Evolutionary conservation across 176 grass and related monocot genomes (phyloP), one percentile per base, ranked within the genome.

Genomic region (Bromus sterilis): DNA sequence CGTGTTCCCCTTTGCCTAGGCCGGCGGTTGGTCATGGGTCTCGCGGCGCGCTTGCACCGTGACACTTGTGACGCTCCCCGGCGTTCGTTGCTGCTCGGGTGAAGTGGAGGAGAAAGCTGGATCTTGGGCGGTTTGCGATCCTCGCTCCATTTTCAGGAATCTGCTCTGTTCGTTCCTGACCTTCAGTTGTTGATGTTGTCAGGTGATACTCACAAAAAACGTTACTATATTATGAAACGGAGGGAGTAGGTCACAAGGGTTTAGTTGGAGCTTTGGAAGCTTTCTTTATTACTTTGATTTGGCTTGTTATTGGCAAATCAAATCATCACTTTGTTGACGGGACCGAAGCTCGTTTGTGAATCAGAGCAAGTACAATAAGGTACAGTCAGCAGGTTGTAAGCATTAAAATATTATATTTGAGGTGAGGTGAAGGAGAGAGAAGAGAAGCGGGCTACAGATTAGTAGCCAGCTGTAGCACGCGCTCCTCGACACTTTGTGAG

Each of bases 61-160:
- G 83, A 86, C 87, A 82, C 72, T 5, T 89, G 87, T 86, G 41
- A 4, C 1, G 21, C 34, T 70, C 42, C 26, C 83, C 42, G 23
- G 78, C 55, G 55, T 78, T 37, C 55, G 55, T 78, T 37, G 43
- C 44, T 13, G 73, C 35, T 11, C 56, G 8, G 21, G 46, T 59
- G 87, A 56, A 65, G 82, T 9, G 25, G 34, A 30, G 30, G 34
- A 76, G 57, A 76, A 71, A 65, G 57, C 9, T 21, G 73, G 73
- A 78, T 77, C 79, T 46, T 36, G 2, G 0, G 11, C 7, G 73
- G 24, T 32, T 80, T 26, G 4, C 10, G 80, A 89, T 89, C 71
- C 77, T 61, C 26, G 20, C 21, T 64, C 63, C 56, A 56, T 85
- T 80, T 34, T 26, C 29, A 56, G 25, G 78, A 71, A 89, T 77